Base-by-base conservation (phyloP, 2,329 filamentous ascomycete species). In the Cadophora luteo-olivacea region DNA sequence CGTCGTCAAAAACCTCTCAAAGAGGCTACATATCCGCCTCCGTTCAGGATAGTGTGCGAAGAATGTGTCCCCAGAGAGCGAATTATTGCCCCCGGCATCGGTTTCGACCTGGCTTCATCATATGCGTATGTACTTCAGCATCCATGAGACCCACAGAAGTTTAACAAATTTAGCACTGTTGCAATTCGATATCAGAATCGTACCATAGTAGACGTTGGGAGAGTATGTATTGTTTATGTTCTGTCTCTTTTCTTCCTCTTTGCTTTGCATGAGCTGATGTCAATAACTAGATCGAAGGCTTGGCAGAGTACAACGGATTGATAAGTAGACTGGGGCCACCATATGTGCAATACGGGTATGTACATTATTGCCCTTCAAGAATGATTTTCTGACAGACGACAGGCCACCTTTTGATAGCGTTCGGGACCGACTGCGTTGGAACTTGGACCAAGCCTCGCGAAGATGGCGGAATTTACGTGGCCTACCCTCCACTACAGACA, bases 151-250 rank as follows among this genome's bases (percentile, higher is more conserved):
- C 29, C 3, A 5, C 38, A 8, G 55, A 1, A 12, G n/a, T n/a
- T 36, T 61, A 4, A 55, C 12, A 19, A 19, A n/a, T 25, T 3
- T 58, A 72, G 68, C 5, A 72, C 68, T 51, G 64, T 61, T 14
- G 66, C 68, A 14, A 68, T 72, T 9, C 36, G 64, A 25, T 72
- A 72, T 61, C 61, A 68, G 24, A 68, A 70, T 58, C 38, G 54
- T 11, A 63, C 66, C 5, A 16, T 63, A 16, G 55, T 65, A 19
- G 64, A 68, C 64, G 48, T 71, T 19, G 63, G 25, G 9, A 58
- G 49, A 24, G 68, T 71, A 52, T 36, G 62, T 65, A 4, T n/a
- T 9, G 4, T 51, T n/a, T 4, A 2, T 32, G 1, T n/a, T 8
- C 3, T 49, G 11, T 5, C 11, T 0, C 4, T 8, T 25, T 29